Conservation (phyloP, 371 early-diverging fungal genomes). For the Circinella umbellata region DNA sequence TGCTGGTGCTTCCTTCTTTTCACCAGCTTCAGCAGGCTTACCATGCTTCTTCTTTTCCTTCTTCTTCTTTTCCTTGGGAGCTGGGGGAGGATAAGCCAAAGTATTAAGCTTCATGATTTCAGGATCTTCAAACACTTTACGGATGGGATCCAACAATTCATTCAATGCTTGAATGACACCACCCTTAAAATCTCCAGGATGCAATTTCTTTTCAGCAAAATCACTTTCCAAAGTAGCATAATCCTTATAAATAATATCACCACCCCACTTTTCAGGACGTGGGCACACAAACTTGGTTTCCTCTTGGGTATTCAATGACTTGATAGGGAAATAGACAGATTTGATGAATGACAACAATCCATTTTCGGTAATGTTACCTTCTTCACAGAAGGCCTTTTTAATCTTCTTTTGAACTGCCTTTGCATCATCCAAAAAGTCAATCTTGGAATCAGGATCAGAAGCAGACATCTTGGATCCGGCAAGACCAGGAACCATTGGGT, state of each 20-base stretch:
- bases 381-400: constrained; percentile 98
- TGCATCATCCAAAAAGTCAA: constrained; percentile 94
- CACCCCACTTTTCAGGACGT: constrained; percentile 91
- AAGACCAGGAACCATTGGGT: constrained; percentile 99
- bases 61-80: constrained; percentile 29
- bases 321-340: constrained; percentile 90
- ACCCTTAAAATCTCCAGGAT: constrained; percentile 98
- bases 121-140: constrained; percentile 73
- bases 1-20: constrained; percentile 5
- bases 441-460: constrained; percentile 98
- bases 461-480: constrained; percentile 98
- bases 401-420: constrained; percentile 93
- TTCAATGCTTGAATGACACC: constrained; percentile 89
- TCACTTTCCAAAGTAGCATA: constrained; percentile 86
- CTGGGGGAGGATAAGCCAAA: constrained; percentile 72
- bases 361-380: constrained; percentile 95
- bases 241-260: constrained; percentile 73
- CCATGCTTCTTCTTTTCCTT: constrained; percentile 25
- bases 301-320: constrained; percentile 57
- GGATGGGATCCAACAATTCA: constrained; percentile 90
- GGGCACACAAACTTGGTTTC: constrained; percentile 67
- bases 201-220: constrained; percentile 87
- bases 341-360: constrained; percentile 93
- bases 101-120: constrained; percentile 68
- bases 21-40: constrained; percentile 2